Evolutionary conservation across 179 eudicot species (phyloP).

Genomic region (Beta macrorhiza): DNA sequence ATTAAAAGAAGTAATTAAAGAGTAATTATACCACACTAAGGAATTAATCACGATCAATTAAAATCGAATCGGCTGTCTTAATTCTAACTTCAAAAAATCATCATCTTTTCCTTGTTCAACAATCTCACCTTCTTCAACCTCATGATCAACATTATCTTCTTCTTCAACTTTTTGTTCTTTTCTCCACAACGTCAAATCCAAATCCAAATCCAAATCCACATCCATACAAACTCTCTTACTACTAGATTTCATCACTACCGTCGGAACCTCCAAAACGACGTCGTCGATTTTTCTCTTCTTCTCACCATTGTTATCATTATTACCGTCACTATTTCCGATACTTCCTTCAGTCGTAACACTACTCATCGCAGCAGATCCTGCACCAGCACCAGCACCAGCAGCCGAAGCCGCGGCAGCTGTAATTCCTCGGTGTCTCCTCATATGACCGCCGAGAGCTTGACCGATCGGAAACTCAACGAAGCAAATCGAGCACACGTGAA

Average conservation of each 20-base stretch:
- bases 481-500: constrained; percentile 32
- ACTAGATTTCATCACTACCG: constrained; percentile 14
- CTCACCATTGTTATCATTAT: background rate
- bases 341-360: constrained; percentile 26
- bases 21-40: background rate
- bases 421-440: constrained; percentile 30
- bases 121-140: constrained; percentile 29
- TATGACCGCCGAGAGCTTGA: constrained; percentile 42
- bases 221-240: constrained; percentile 28
- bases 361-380: constrained; percentile 2
- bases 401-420: background rate
- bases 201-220: constrained; percentile 19
- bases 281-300: constrained; percentile 26
- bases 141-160: background rate
- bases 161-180: background rate
- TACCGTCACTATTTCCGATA: constrained; percentile 8
- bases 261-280: constrained; percentile 19
- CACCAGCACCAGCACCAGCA: background rate
- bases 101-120: constrained; percentile 23
- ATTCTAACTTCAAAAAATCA: constrained; percentile 34
- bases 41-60: background rate
- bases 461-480: constrained; percentile 36
- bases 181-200: constrained; percentile 21
- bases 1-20: background rate
- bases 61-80: constrained; percentile 20